Evolutionary conservation across 1,139 yeast genomes (phyloP).

Genomic region (Sugiyamaella neomexicana): DNA sequence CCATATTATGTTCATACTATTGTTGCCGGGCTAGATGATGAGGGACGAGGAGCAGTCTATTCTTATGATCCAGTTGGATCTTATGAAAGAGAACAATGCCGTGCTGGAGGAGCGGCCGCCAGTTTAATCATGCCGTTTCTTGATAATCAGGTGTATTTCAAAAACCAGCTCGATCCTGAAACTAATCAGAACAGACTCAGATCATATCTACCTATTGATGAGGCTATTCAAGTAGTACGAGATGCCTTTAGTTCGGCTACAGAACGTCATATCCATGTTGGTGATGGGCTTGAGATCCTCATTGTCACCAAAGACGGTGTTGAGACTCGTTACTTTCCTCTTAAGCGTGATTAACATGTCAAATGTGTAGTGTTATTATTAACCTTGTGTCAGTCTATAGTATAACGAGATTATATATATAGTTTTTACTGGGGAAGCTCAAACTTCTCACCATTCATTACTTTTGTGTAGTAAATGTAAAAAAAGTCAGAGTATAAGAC

Average conservation of each 20-base stretch:
- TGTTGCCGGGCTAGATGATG: constrained; percentile 91
- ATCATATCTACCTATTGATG: constrained; percentile 71
- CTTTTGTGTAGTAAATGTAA: constrained; percentile 82
- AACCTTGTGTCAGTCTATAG: neutral
- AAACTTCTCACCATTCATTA: constrained; percentile 77
- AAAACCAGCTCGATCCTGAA: constrained; percentile 83
- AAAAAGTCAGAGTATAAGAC: constrained; percentile 90
- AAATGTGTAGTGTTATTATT: neutral
- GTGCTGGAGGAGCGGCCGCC: constrained; percentile 98
- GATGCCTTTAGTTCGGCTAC: constrained; percentile 97
- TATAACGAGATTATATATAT: neutral
- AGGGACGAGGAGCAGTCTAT: constrained; percentile 92
- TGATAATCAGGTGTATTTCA: constrained; percentile 94
- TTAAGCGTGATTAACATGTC: constrained; percentile 89
- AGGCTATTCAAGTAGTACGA: constrained; percentile 79
- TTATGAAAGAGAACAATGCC: constrained; percentile 93
- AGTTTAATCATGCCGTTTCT: constrained; percentile 94
- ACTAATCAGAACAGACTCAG: constrained; percentile 60
- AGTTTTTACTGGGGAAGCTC: constrained; percentile 68
- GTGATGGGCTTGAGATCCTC: constrained; percentile 89
- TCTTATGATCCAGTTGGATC: constrained; percentile 98
- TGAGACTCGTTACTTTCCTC: constrained; percentile 74
- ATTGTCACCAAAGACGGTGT: constrained; percentile 94
- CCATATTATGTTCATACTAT: constrained; percentile 96
- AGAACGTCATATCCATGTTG: constrained; percentile 97